phyloP scores from a whole-genome alignment of 179 eudicot species.

The Gypsophila paniculata region DNA sequence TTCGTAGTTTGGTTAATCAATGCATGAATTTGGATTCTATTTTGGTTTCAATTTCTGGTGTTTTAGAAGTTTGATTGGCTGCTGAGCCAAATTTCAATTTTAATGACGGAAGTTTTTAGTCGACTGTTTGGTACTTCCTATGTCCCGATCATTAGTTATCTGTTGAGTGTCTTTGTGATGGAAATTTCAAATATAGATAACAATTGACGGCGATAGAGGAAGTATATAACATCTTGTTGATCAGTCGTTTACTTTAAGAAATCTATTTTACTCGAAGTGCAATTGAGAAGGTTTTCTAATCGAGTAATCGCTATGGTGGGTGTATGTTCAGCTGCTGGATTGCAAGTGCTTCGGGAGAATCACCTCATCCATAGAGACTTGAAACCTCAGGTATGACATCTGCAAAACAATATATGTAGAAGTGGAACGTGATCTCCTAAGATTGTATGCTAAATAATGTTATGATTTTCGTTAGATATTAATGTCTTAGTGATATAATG shows the following conservation, averaged over 20 bases:
- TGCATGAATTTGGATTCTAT: neutral
- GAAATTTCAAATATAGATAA: no score
- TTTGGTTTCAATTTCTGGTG: neutral
- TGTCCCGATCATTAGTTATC: no score
- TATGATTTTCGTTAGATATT: neutral
- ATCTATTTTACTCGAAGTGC: neutral
- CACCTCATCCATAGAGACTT: constrained; percentile 56
- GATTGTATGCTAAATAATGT: neutral
- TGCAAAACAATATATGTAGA: neutral
- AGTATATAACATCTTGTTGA: neutral
- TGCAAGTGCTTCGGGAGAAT: constrained; percentile 47
- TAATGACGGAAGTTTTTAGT: constrained; percentile 4
- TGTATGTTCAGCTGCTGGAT: constrained; percentile 46
- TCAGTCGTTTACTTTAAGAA: constrained; percentile 4
- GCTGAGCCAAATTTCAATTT: neutral
- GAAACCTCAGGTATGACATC: constrained; percentile 47
- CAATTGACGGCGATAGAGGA: no score
- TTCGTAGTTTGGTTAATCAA: neutral
- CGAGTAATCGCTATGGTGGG: neutral
- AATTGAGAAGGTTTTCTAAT: neutral
- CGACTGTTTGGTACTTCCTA: neutral
- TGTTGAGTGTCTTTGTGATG: no score
- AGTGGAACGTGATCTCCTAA: neutral
- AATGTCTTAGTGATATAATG: neutral
- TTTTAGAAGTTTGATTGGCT: constrained; percentile 9